Evolutionary conservation across 2,329 filamentous ascomycete genomes (phyloP).

Genomic region (Neonectria hederae): DNA sequence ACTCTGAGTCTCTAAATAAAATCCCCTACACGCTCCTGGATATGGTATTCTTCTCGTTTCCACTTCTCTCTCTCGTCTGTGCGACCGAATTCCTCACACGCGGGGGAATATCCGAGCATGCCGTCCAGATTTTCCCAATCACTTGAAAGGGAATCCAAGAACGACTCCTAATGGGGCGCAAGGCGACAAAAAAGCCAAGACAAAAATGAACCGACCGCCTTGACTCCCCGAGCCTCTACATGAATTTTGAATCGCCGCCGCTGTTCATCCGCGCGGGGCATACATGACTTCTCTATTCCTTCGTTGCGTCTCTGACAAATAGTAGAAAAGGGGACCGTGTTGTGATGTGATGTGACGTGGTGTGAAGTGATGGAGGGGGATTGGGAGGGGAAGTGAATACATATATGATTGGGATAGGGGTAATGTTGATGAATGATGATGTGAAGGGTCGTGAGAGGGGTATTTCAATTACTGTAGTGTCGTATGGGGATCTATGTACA

Average conservation of each 20-base stretch:
- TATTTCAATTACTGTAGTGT: conserved; percentile 53
- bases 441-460: conserved; percentile 49
- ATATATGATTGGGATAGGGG: conserved; percentile 38
- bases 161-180: conserved; percentile 30
- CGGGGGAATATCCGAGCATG: conserved; percentile 36
- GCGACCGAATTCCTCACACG: conserved; percentile 32
- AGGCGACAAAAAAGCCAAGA: conserved; percentile 33
- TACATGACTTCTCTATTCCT: conserved; percentile 56
- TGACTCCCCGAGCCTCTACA: conserved; percentile 54
- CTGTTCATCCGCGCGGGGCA: conserved; percentile 48
- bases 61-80: conserved; percentile 7
- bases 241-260: conserved; percentile 52
- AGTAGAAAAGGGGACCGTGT: conserved; percentile 41
- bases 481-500: conserved; percentile 51
- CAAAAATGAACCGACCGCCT: conserved; percentile 47
- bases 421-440: conserved; percentile 37
- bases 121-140: conserved; percentile 43
- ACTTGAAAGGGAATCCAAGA: conserved; percentile 50
- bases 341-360: conserved; percentile 35
- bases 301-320: conserved; percentile 43
- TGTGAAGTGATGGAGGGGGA: conserved; percentile 34
- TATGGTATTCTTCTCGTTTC: conserved; percentile 34
- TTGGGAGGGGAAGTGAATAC: conserved; percentile 33
- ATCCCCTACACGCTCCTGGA: conserved; percentile 44
- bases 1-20: conserved; percentile 29